phyloP scores from a whole-genome alignment of 805 yeast species.

The Kodamaea lidongshanica region DNA sequence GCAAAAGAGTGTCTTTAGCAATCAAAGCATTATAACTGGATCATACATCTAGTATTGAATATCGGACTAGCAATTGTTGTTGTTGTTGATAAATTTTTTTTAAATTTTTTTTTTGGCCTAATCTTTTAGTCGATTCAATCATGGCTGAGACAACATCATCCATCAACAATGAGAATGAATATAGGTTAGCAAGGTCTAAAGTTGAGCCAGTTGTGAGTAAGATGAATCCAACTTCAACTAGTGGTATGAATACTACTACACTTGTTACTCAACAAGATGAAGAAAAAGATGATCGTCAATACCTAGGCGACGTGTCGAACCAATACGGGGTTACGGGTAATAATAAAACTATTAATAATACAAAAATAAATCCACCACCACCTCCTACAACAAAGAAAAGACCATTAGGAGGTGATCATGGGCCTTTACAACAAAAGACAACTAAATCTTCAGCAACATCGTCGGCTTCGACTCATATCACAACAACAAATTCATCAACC shows the following conservation, averaged over 20 bases:
- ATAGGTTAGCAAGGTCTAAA: conserved; percentile 29
- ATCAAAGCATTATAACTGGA: no score
- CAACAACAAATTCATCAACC: conserved; percentile 1
- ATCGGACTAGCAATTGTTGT: no score
- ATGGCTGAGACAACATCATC: conserved; percentile 13
- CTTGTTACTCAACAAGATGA: no score
- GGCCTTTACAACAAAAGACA: conserved; percentile 22
- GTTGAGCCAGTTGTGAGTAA: no score
- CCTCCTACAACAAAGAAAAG: conserved; percentile 16
- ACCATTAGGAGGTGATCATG: conserved; percentile 31
- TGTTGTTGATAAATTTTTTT: no score
- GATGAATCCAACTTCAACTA: no score
- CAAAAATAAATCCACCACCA: not conserved
- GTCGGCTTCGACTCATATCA: conserved; percentile 4
- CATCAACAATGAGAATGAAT: conserved; percentile 34
- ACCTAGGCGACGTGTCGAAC: conserved; percentile 35
- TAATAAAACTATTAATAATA: not conserved
- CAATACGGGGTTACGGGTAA: conserved; percentile 20
- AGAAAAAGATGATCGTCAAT: conserved; percentile 22
- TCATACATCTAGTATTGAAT: no score
- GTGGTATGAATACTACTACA: no score
- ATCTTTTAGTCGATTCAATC: no score
- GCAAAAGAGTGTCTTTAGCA: no score
- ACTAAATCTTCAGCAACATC: conserved; percentile 5
- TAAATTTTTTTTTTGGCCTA: no score